Conservation (phyloP, 73 alveolate species). For the Stentor coeruleus region DNA sequence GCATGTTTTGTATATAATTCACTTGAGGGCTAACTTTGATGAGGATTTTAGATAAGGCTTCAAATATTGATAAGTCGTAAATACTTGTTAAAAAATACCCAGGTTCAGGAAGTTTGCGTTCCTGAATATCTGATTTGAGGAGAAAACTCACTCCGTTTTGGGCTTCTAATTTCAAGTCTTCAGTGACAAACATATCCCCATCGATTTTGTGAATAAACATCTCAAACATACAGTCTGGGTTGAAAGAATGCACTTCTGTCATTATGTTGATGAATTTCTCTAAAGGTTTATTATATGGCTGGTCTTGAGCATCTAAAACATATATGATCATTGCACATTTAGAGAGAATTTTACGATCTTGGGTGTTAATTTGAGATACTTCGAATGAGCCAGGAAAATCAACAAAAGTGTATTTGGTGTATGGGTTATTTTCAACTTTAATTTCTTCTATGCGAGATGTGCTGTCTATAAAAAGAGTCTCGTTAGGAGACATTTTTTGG, state of each 20-base stretch:
- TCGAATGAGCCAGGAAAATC: slow-evolving; percentile 75
- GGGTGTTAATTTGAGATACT: slow-evolving; percentile 43
- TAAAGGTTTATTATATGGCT: slow-evolving; percentile 44
- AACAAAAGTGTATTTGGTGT: slow-evolving; percentile 59
- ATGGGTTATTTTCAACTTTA: slow-evolving; percentile 71
- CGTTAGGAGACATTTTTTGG: slow-evolving; percentile 86
- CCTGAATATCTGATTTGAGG: slow-evolving; percentile 59
- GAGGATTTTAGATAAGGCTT: slow-evolving; percentile 80
- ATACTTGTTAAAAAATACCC: slow-evolving; percentile 80
- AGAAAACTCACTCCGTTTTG: slow-evolving; percentile 49
- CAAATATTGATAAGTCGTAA: slow-evolving; percentile 84
- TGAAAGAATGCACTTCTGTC: too few species aligned
- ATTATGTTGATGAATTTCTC: slow-evolving; percentile 45
- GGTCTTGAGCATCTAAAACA: slow-evolving; percentile 68
- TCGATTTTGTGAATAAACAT: slow-evolving; percentile 64
- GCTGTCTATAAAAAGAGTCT: slow-evolving; percentile 74
- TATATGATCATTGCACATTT: slow-evolving; percentile 71
- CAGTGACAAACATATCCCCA: slow-evolving; percentile 49
- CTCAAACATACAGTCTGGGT: slow-evolving; percentile 49
- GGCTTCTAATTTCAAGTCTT: slow-evolving; percentile 56
- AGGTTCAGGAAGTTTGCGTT: too few species aligned
- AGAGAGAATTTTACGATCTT: slow-evolving; percentile 48
- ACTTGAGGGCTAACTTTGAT: slow-evolving; percentile 77
- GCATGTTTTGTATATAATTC: slow-evolving; percentile 60
- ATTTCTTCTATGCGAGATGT: slow-evolving; percentile 61